Percentiles rank a stretch among this genome's conserved stretches.
phyloP scores from a whole-genome alignment of 305 asterid species.

The Fraxinus angustifolia region DNA sequence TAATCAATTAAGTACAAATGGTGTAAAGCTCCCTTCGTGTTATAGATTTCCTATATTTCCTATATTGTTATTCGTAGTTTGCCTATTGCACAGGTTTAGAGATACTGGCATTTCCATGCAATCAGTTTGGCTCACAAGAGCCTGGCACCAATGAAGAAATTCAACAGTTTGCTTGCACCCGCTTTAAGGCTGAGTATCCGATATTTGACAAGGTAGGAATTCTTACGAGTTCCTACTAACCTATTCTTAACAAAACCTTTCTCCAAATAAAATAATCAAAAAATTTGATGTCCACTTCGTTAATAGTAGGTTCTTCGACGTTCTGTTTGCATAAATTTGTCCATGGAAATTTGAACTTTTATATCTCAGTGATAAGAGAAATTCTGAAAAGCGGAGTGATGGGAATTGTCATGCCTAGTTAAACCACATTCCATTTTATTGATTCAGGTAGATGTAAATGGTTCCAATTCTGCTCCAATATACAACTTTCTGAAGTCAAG shows the following conservation, averaged over 20 bases:
- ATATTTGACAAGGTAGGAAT: constrained; percentile 67
- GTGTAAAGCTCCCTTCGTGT: background rate
- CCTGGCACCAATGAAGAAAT: constrained; percentile 83
- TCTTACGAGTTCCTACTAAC: background rate
- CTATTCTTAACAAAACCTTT: background rate
- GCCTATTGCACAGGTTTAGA: constrained; percentile 54
- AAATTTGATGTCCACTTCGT: background rate
- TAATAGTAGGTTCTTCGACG: background rate
- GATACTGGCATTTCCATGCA: constrained; percentile 92
- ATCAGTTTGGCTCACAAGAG: constrained; percentile 86
- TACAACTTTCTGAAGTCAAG: constrained; percentile 69
- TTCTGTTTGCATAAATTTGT: background rate
- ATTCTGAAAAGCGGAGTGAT: background rate
- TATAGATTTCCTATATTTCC: background rate
- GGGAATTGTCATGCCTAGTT: background rate
- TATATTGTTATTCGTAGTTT: background rate
- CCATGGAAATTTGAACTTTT: background rate
- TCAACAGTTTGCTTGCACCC: constrained; percentile 77
- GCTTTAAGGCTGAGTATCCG: constrained; percentile 89
- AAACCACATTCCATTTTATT: background rate
- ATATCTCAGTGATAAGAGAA: background rate
- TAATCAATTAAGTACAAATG: background rate
- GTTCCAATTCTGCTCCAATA: constrained; percentile 64
- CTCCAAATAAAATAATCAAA: background rate
- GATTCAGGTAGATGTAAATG: constrained; percentile 76